Base-by-base conservation (phyloP, 306 rosid genomes). In the Dalbergia cultrata region DNA sequence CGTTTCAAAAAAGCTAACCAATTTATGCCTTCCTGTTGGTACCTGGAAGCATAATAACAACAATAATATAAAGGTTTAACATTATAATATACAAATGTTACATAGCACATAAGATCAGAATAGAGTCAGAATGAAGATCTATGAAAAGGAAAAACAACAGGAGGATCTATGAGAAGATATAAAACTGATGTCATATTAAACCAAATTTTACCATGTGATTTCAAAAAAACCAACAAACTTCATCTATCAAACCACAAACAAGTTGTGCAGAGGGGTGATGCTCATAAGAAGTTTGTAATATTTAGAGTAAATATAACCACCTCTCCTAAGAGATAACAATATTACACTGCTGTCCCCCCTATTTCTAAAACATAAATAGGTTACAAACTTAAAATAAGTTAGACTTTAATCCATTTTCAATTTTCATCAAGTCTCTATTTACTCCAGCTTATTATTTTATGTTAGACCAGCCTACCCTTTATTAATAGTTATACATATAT, bases 1-100 rank as follows among this genome's bases (percentile, higher is more conserved):
- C 99, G 97, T 79, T 90, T 95, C 82, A 95, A 81, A 85, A 95
- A 95, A 14, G 97, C 96, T 80, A 95, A 86, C 99, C 98, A 95
- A 83, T 95, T 95, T 83, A 95, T 95, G 58, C 99, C 99, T 90
- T 95, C 99, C 74, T 95, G 97, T 80, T 95, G 99, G 82, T 95
- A 95, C 92, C 99, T 95, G 82, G 74, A 89, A 82, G 80, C 76
- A 76, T 33, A 65, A 67, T 59, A 47, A 35, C 70, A 53, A 44
- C 43, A 44, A 79, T 66, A 66, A 70, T 37, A 84, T 21, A 26
- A 57, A 77, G 67, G 75, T 17, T 53, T 33, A 58, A 22, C 9
- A 67, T 8, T 6, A 41, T 33, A 37, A 37, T 33, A 4, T 8
- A 17, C 34, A 57, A 54, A n/a, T 11, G 21, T 12, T 35, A 68